These are phyloP conservation scores for Jackrogersella multiformis DNA, from an alignment of 495 filamentous ascomycete species.

Conservation along the genomic window DNA sequence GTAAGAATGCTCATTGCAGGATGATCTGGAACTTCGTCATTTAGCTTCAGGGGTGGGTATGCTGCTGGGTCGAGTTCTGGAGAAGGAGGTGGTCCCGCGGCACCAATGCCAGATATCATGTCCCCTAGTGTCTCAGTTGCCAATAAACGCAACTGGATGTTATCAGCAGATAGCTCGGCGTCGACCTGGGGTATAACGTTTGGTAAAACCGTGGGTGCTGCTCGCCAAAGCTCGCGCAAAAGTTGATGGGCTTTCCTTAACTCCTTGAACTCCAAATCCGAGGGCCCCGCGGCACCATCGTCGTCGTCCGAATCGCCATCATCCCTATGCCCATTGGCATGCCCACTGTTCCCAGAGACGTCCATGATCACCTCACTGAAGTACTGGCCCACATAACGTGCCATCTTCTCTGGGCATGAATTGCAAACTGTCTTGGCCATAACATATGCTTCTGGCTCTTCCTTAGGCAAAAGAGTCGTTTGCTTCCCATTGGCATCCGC, in stretches of 20 bases:
- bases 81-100: slow-evolving; percentile 80
- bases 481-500: slow-evolving; percentile 63
- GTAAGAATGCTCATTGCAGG: slow-evolving; percentile 70
- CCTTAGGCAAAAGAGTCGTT: slow-evolving; percentile 80
- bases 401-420: slow-evolving; percentile 90
- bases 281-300: slow-evolving; percentile 64
- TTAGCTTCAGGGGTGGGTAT: slow-evolving; percentile 78
- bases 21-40: slow-evolving; percentile 60
- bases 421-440: slow-evolving; percentile 97
- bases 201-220: slow-evolving; percentile 84
- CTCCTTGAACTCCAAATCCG: slow-evolving; percentile 86
- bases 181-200: slow-evolving; percentile 96
- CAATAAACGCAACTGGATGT: slow-evolving; percentile 81
- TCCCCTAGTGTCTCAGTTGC: slow-evolving; percentile 95
- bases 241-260: slow-evolving; percentile 88
- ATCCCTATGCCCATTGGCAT: slow-evolving; percentile 59
- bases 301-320: slow-evolving; percentile 80
- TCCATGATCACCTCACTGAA: slow-evolving; percentile 97
- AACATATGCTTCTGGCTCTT: slow-evolving; percentile 89
- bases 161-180: slow-evolving; percentile 89
- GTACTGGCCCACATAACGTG: slow-evolving; percentile 90
- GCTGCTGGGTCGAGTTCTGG: slow-evolving; percentile 78
- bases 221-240: slow-evolving; percentile 92
- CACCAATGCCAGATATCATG: slow-evolving; percentile 89
- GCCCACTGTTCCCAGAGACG: slow-evolving; percentile 67